A percentile compares a stretch with the other conserved stretches of the same genome.
phyloP scores from a whole-genome alignment of 176 grass and related monocot genomes.

The Rhipidocladum racemiflorum region DNA sequence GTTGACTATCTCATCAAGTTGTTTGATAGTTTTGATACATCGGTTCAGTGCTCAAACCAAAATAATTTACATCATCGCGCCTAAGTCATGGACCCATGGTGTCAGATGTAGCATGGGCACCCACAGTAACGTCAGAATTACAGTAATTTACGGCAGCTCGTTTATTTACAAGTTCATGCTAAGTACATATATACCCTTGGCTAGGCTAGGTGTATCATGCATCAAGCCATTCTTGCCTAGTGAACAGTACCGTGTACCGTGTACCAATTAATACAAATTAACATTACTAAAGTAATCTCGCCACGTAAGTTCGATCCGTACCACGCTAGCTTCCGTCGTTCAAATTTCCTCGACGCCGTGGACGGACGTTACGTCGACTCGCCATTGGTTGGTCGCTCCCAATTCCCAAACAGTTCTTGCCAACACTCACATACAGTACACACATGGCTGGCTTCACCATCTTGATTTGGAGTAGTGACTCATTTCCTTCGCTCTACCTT shows the following conservation, averaged over 20 bases:
- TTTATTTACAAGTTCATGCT: too few relatives aligned
- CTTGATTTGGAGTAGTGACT: too few relatives aligned
- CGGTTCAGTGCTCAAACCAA: not conserved
- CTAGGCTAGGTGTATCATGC: too few relatives aligned
- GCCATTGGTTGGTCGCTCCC: not conserved
- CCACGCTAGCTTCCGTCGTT: not conserved
- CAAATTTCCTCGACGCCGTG: conserved; percentile 16
- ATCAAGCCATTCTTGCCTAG: not conserved
- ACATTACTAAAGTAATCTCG: not conserved
- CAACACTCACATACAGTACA: not conserved
- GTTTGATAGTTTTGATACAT: not conserved
- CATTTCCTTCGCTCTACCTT: too few relatives aligned
- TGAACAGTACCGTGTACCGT: not conserved
- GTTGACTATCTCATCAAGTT: not conserved
- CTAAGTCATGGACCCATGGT: not conserved
- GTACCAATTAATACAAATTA: conserved; percentile 8
- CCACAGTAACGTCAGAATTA: not conserved
- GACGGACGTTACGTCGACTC: not conserved
- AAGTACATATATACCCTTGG: too few relatives aligned
- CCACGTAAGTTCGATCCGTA: not conserved
- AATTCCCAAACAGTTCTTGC: not conserved
- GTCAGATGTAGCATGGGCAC: not conserved
- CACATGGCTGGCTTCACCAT: not conserved
- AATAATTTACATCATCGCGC: not conserved
- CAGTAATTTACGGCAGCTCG: not conserved